Percentiles rank a stretch among this genome's conserved stretches.
Evolutionary conservation across 768 basidiomycete species (phyloP).

Genomic region (Pisolithus sp.): DNA sequence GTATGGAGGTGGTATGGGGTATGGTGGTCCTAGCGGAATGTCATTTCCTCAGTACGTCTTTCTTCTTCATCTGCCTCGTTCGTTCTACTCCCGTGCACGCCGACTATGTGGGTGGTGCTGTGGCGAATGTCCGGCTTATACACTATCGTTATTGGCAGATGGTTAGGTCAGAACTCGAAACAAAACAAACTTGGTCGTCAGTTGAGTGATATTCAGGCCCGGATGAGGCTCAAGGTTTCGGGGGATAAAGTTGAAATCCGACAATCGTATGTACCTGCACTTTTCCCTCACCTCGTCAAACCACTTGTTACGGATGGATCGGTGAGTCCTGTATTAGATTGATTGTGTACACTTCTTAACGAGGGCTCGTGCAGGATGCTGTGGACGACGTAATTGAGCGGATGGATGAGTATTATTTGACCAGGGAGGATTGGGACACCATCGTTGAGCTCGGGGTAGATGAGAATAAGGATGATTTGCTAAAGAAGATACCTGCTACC

Average conservation of each 20-base stretch:
- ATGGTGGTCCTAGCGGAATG: constrained; percentile 60
- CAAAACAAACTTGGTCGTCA: constrained; percentile 74
- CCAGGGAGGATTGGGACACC: constrained; percentile 95
- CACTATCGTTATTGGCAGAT: constrained; percentile 41
- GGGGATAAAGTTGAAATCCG: constrained; percentile 87
- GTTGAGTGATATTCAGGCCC: constrained; percentile 85
- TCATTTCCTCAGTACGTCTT: constrained; percentile 75
- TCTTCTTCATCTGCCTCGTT: background rate
- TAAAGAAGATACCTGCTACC: constrained; percentile 78
- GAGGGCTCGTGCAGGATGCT: constrained; percentile 45
- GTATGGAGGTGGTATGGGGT: constrained; percentile 67
- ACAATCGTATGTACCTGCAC: constrained; percentile 84
- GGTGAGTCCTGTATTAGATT: constrained; percentile 43
- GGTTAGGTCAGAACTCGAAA: constrained; percentile 97
- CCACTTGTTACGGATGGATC: constrained; percentile 71
- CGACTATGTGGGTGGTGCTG: too few relatives aligned
- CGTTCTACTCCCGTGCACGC: too few relatives aligned
- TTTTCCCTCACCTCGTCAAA: constrained; percentile 73
- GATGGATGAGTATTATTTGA: constrained; percentile 94
- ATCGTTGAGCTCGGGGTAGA: constrained; percentile 91
- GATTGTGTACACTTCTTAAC: background rate
- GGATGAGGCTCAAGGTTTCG: constrained; percentile 91
- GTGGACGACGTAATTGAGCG: constrained; percentile 75
- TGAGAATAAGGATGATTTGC: constrained; percentile 66
- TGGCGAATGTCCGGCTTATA: background rate